A percentile compares a stretch with the other conserved stretches of the same genome.
Evolutionary conservation across 257 asterid genomes (phyloP).

Genomic region (Nyctanthes arbortristis): DNA sequence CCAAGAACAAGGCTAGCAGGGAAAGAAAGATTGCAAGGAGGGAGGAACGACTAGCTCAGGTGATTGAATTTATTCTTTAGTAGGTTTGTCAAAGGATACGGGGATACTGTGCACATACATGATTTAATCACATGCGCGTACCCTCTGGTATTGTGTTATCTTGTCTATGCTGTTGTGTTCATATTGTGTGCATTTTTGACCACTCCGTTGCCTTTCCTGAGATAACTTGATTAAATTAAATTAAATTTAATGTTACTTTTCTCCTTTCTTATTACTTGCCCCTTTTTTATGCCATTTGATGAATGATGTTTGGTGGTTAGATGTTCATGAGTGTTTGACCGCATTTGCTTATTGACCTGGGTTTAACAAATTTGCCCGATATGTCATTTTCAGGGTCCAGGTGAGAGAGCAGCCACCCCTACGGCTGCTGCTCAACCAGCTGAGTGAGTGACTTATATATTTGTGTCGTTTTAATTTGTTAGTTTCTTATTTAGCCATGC

Average conservation of each 20-base stretch:
- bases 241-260: not conserved
- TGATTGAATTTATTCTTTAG: not conserved
- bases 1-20: slow-evolving; percentile 96
- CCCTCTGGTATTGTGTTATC: not conserved
- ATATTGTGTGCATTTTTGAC: not conserved
- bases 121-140: slow-evolving; percentile 33
- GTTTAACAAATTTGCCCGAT: not conserved
- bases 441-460: slow-evolving; percentile 44
- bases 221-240: not conserved
- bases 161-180: not conserved
- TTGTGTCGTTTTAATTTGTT: not conserved
- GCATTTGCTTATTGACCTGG: not conserved
- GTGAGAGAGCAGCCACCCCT: slow-evolving; percentile 51
- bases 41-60: slow-evolving; percentile 91
- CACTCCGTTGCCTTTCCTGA: not conserved
- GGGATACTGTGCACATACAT: slow-evolving; percentile 44
- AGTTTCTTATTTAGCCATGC: not conserved
- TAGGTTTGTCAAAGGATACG: slow-evolving; percentile 33
- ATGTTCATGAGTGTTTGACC: not conserved
- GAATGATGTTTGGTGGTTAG: not conserved
- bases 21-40: slow-evolving; percentile 89
- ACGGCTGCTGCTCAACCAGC: slow-evolving; percentile 58
- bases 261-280: not conserved
- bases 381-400: slow-evolving; percentile 66
- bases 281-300: not conserved